Percentiles rank a stretch among this genome's conserved stretches.
phyloP scores from a whole-genome alignment of 2,329 filamentous ascomycete species.

The Penicillium sp. region DNA sequence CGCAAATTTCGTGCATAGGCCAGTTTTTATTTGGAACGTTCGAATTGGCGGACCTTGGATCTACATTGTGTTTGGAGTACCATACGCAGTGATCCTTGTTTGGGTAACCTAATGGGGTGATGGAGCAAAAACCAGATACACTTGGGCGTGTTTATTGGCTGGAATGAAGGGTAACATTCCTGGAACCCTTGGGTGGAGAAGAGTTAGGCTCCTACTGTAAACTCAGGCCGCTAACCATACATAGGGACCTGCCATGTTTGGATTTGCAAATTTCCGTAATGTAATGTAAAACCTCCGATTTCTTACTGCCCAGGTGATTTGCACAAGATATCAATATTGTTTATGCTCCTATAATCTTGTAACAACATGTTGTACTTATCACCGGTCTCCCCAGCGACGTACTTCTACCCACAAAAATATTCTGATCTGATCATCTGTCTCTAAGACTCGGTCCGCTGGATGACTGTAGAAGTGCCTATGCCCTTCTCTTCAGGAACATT shows the following conservation, averaged over 20 bases:
- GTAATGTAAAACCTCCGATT: neutral
- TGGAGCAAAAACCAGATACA: neutral
- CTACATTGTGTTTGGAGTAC: neutral
- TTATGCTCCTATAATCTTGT: neutral
- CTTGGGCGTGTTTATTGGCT: neutral
- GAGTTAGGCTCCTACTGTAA: neutral
- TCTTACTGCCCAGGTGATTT: neutral
- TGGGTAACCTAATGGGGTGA: neutral
- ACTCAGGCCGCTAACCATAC: neutral
- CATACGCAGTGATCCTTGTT: neutral
- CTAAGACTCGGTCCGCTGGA: neutral
- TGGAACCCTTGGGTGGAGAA: neutral
- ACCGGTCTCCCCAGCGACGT: neutral
- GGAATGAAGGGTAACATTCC: neutral
- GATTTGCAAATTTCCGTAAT: neutral
- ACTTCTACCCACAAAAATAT: neutral
- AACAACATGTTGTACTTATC: neutral
- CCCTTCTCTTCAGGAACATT: slow-evolving; percentile 6
- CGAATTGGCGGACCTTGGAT: neutral
- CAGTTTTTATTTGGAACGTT: neutral
- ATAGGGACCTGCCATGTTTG: neutral
- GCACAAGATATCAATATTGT: neutral
- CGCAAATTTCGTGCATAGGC: neutral
- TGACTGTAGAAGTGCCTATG: slow-evolving; percentile 1
- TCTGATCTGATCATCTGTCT: neutral